Percentiles rank a stretch among this genome's conserved stretches.
phyloP scores from a whole-genome alignment of 2,329 filamentous ascomycete genomes.

The Fusarium sp. region DNA sequence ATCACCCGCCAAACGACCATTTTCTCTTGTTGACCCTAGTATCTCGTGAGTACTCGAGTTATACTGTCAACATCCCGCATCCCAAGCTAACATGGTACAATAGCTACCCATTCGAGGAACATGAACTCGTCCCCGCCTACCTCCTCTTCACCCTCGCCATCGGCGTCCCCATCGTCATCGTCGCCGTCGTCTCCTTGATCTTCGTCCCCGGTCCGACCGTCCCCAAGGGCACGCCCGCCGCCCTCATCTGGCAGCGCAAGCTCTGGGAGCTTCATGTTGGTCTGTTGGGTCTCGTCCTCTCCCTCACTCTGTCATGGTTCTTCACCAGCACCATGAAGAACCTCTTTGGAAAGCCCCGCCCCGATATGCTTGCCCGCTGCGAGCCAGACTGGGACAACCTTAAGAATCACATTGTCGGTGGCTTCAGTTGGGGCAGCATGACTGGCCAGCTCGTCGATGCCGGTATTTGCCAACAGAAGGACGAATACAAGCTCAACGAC shows the following conservation, averaged over 20 bases:
- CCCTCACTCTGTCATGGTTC: slow-evolving; percentile 79
- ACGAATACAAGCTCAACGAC: slow-evolving; percentile 74
- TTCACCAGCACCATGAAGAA: slow-evolving; percentile 90
- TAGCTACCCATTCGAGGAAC: slow-evolving; percentile 75
- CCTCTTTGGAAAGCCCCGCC: slow-evolving; percentile 76
- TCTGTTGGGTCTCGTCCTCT: slow-evolving; percentile 83
- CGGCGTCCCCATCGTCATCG: slow-evolving; percentile 73
- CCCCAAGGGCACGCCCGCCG: slow-evolving; percentile 69
- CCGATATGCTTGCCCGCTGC: slow-evolving; percentile 86
- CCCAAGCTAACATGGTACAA: slow-evolving; percentile 12
- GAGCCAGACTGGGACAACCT: slow-evolving; percentile 77
- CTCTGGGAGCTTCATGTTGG: slow-evolving; percentile 92
- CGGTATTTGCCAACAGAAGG: slow-evolving; percentile 77
- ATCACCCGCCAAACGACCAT: slow-evolving; percentile 75
- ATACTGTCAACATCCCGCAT: not conserved
- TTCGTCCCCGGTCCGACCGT: slow-evolving; percentile 80
- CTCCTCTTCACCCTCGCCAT: slow-evolving; percentile 74
- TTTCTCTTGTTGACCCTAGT: slow-evolving; percentile 76
- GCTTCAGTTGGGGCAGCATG: slow-evolving; percentile 63
- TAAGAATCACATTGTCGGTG: slow-evolving; percentile 71
- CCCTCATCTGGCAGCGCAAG: slow-evolving; percentile 81
- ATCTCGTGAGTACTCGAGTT: slow-evolving; percentile 70
- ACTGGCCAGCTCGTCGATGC: slow-evolving; percentile 79
- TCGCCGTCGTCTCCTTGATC: slow-evolving; percentile 75
- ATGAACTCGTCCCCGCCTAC: slow-evolving; percentile 78